A percentile compares a stretch with the other conserved stretches of the same genome.
These are phyloP conservation scores for Dendrobium chrysotoxum DNA, from an alignment of 106 monocot species.

Conservation along the genomic window DNA sequence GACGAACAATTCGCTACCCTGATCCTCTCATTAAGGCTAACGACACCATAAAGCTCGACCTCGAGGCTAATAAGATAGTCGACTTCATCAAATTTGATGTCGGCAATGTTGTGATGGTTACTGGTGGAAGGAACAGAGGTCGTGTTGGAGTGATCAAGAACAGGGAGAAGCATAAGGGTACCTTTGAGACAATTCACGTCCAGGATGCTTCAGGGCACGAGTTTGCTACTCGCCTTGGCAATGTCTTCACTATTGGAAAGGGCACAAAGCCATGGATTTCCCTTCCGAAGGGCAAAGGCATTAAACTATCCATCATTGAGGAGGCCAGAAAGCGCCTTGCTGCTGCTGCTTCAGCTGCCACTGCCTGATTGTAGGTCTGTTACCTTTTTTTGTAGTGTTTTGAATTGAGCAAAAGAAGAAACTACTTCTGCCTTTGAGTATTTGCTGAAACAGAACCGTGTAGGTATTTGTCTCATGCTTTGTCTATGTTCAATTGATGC, in stretches of 20 bases:
- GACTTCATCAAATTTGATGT: slow-evolving; percentile 96
- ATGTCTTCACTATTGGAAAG: slow-evolving; percentile 23
- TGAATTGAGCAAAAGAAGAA: too few species aligned
- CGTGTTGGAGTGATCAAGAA: slow-evolving; percentile 92
- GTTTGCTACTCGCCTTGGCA: slow-evolving; percentile 43
- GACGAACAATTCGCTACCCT: slow-evolving; percentile 83
- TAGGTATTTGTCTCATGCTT: too few species aligned
- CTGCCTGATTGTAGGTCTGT: background rate
- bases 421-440: too few species aligned
- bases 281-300: slow-evolving; percentile 26
- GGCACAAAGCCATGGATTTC: slow-evolving; percentile 23
- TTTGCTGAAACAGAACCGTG: too few species aligned
- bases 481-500: too few species aligned
- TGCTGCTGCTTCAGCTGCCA: slow-evolving; percentile 10
- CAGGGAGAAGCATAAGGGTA: slow-evolving; percentile 90
- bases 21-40: slow-evolving; percentile 85
- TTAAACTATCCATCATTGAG: slow-evolving; percentile 26
- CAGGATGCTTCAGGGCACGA: slow-evolving; percentile 79
- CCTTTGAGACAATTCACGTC: slow-evolving; percentile 80
- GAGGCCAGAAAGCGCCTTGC: slow-evolving; percentile 24
- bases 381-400: too few species aligned
- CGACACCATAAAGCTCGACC: slow-evolving; percentile 80
- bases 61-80: slow-evolving; percentile 70
- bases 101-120: slow-evolving; percentile 89
- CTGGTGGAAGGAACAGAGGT: slow-evolving; percentile 80